Conservation (phyloP, 768 basidiomycete genomes). For the Mycena leptocephala region DNA sequence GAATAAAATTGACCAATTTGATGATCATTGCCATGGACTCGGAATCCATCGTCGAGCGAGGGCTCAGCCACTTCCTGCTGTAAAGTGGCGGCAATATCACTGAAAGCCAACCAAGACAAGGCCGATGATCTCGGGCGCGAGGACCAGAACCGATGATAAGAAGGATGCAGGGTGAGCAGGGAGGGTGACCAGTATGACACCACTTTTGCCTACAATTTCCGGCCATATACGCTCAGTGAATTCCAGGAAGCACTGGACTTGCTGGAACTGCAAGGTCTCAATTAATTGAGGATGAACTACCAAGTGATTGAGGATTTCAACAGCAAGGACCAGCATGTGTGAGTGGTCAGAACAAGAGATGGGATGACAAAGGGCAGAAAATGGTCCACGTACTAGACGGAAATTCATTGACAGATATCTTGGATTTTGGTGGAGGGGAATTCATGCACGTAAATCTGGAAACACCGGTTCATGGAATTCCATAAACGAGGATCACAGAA, state of each 20-base stretch:
- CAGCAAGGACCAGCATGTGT: conserved; percentile 1
- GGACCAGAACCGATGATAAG: background rate
- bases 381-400: no score
- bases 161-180: background rate
- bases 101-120: background rate
- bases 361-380: no score
- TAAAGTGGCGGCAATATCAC: background rate
- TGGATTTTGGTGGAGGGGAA: no score
- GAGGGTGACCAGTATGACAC: background rate
- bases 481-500: no score
- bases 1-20: no score
- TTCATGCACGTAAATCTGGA: no score
- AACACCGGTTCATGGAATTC: no score
- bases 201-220: background rate
- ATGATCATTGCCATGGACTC: background rate
- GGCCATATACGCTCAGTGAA: conserved; percentile 9
- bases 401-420: no score
- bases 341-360: no score
- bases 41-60: background rate
- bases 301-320: background rate
- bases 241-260: background rate
- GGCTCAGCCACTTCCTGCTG: background rate
- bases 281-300: background rate
- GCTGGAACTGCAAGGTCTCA: background rate
- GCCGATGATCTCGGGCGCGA: background rate